These are phyloP conservation scores for Pseudomonodictys pantanalensis DNA, from an alignment of 495 filamentous ascomycete genomes.

Conservation along the genomic window DNA sequence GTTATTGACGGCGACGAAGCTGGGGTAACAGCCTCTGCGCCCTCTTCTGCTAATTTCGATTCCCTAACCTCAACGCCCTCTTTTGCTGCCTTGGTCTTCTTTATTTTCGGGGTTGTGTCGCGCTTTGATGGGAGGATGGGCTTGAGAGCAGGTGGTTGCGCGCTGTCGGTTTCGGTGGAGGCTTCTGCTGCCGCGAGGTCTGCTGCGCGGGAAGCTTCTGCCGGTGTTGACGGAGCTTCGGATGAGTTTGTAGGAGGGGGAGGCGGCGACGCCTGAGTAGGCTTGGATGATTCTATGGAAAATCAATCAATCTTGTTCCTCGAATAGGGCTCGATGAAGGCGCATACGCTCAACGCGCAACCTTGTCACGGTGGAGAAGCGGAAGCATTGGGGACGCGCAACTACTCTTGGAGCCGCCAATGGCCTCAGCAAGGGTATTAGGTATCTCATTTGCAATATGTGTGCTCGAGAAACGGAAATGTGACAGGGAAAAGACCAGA, in stretches of 20 bases:
- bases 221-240: slow-evolving; percentile 33
- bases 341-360: slow-evolving; percentile 31
- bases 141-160: slow-evolving; percentile 40
- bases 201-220: slow-evolving; percentile 12
- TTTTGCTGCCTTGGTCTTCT: background rate
- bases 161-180: slow-evolving; percentile 25
- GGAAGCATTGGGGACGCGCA: slow-evolving; percentile 34
- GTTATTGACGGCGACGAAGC: too few species aligned
- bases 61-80: too few species aligned
- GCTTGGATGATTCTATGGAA: slow-evolving; percentile 2
- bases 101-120: background rate
- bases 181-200: slow-evolving; percentile 29
- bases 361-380: slow-evolving; percentile 36
- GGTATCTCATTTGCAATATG: slow-evolving; percentile 30
- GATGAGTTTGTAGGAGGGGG: slow-evolving; percentile 4
- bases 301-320: slow-evolving; percentile 4
- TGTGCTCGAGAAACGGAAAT: background rate
- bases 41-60: too few species aligned
- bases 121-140: slow-evolving; percentile 21
- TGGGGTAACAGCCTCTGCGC: too few species aligned
- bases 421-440: slow-evolving; percentile 39
- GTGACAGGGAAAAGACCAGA: background rate
- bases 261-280: slow-evolving; percentile 1
- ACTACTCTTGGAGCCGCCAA: slow-evolving; percentile 32
- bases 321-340: background rate